phyloP scores from a whole-genome alignment of 2,329 filamentous ascomycete genomes.

The Diaporthe amygdali region DNA sequence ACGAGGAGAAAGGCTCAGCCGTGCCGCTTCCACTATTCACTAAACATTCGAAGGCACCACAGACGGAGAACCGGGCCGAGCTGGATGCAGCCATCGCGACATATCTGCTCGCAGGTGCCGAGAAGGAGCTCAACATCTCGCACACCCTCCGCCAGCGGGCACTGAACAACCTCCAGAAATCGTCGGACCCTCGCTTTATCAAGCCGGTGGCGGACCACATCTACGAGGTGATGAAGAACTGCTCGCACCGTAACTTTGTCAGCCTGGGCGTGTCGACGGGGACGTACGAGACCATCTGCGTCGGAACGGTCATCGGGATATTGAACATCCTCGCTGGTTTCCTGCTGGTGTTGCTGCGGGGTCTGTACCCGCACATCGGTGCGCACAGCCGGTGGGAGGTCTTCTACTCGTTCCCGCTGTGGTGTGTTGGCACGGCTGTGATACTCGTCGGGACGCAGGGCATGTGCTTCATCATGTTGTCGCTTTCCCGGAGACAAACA shows the following conservation, averaged over 20 bases:
- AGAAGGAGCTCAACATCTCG: conserved; percentile 55
- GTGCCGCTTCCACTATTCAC: background rate
- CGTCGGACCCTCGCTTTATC: conserved; percentile 45
- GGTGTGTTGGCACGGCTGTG: conserved; percentile 49
- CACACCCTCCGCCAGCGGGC: conserved; percentile 44
- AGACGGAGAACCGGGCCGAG: conserved; percentile 30
- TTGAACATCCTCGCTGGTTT: conserved; percentile 45
- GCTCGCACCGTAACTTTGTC: conserved; percentile 56
- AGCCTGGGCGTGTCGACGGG: conserved; percentile 59
- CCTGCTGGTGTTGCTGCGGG: conserved; percentile 44
- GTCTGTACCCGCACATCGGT: conserved; percentile 43
- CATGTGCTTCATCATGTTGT: conserved; percentile 52
- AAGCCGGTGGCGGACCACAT: conserved; percentile 51
- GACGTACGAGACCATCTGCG: conserved; percentile 54
- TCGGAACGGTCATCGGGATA: conserved; percentile 49
- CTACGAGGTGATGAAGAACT: conserved; percentile 51
- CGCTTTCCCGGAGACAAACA: conserved; percentile 50
- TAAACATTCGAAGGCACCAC: background rate
- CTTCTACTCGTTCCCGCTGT: conserved; percentile 50
- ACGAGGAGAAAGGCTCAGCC: conserved; percentile 7
- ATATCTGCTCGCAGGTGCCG: conserved; percentile 45
- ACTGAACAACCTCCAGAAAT: conserved; percentile 40
- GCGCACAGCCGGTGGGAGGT: conserved; percentile 46
- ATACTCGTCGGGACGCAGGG: conserved; percentile 50
- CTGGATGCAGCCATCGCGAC: conserved; percentile 45